These are phyloP conservation scores for Candida bentonensis DNA, from an alignment of 805 yeast species.

Conservation along the genomic window DNA sequence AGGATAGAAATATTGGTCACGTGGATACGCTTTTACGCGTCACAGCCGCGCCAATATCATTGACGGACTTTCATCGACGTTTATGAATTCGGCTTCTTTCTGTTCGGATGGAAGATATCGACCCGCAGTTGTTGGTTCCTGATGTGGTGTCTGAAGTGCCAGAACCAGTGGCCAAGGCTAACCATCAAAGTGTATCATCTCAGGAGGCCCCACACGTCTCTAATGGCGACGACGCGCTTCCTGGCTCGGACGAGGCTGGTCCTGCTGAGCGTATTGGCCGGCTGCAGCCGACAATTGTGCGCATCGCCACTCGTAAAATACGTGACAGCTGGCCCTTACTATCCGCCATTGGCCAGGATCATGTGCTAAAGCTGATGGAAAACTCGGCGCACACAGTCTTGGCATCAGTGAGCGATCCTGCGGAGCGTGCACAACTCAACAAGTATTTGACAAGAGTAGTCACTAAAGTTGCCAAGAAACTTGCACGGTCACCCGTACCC, in stretches of 20 bases:
- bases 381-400: slow-evolving; percentile 3
- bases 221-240: background rate
- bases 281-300: background rate
- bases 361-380: slow-evolving; percentile 3
- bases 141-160: no score
- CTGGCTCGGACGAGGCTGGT: background rate
- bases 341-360: slow-evolving; percentile 5
- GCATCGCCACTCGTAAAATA: background rate
- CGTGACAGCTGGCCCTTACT: slow-evolving; percentile 4
- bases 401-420: slow-evolving; percentile 3
- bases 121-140: no score
- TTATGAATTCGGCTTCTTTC: no score
- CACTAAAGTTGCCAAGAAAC: background rate
- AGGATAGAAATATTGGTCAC: no score
- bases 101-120: no score
- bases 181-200: no score
- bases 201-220: no score
- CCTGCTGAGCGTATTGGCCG: background rate
- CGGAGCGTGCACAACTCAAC: slow-evolving; percentile 4
- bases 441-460: slow-evolving; percentile 1
- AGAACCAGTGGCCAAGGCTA: no score
- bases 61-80: no score
- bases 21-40: no score
- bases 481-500: slow-evolving; percentile 7
- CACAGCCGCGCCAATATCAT: no score